Evolutionary conservation across 208 protist species (phyloP).

Genomic region (Wallacemonas sp.): DNA sequence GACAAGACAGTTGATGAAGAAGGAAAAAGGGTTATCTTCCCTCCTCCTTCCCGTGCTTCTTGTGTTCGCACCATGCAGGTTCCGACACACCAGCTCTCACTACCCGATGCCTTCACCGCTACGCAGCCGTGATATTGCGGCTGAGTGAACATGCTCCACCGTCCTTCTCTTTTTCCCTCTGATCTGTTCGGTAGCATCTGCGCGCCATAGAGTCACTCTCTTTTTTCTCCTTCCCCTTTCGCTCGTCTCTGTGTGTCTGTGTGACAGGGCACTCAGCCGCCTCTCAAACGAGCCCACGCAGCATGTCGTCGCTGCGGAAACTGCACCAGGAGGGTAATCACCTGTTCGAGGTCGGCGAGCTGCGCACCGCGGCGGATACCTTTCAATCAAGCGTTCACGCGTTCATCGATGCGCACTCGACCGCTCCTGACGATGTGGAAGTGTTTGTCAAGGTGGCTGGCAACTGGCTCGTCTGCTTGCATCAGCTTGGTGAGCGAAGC

Average conservation of each 20-base stretch:
- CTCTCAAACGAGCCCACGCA: background rate
- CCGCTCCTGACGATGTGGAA: constrained; percentile 22
- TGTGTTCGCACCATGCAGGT: background rate
- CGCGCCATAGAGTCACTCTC: background rate
- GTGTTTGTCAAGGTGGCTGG: constrained; percentile 48
- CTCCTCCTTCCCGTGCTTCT: background rate
- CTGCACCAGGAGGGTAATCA: constrained; percentile 18
- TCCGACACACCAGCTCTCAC: too few relatives aligned
- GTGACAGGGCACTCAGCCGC: background rate
- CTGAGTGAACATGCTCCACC: too few relatives aligned
- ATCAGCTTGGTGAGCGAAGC: constrained; percentile 23
- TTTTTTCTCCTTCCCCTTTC: background rate
- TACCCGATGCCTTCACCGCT: too few relatives aligned
- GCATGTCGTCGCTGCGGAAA: background rate
- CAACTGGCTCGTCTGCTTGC: constrained; percentile 35
- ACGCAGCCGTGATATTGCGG: too few relatives aligned
- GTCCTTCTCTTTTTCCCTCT: constrained; percentile 3
- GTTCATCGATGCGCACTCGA: constrained; percentile 25
- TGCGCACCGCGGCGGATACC: constrained; percentile 14
- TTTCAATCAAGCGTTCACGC: constrained; percentile 28
- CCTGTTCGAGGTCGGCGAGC: constrained; percentile 18
- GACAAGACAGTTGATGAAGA: too few relatives aligned
- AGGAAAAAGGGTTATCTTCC: too few relatives aligned
- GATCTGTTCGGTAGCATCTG: background rate
- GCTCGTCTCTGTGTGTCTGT: background rate